Evolutionary conservation across 371 early-diverging fungal species (phyloP).

Genomic region (Phascolomyces articulosus): DNA sequence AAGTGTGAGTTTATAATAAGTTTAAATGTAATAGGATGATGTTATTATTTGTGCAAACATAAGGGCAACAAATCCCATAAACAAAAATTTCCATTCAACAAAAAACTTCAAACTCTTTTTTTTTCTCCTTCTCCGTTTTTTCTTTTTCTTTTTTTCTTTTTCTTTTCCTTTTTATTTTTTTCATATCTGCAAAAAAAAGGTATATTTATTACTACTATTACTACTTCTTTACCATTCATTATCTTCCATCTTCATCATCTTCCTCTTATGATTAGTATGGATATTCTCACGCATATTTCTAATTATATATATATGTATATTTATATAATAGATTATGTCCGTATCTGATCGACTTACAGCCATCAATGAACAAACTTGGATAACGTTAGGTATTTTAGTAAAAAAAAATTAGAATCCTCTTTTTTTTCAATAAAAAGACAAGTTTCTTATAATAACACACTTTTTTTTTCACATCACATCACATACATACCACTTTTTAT

Average conservation of each 20-base stretch:
- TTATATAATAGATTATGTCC: neutral
- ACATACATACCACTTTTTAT: too few relatives aligned
- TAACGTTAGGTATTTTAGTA: conserved; percentile 64
- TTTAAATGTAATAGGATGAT: conserved; percentile 2
- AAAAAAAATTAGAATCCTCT: too few relatives aligned
- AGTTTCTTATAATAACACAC: too few relatives aligned
- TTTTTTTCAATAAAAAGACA: too few relatives aligned
- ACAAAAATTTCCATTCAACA: neutral
- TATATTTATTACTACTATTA: too few relatives aligned
- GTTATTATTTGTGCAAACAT: neutral
- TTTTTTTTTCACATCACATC: too few relatives aligned
- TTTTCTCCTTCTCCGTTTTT: conserved; percentile 9
- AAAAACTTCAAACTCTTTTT: neutral
- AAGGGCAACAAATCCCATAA: neutral
- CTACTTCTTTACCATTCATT: too few relatives aligned
- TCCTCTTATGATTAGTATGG: too few relatives aligned
- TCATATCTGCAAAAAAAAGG: neutral
- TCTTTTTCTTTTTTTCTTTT: neutral
- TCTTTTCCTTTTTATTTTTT: neutral
- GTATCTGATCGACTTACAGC: neutral
- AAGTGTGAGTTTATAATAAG: neutral
- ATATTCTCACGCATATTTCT: too few relatives aligned
- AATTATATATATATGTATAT: too few relatives aligned
- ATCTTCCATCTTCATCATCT: too few relatives aligned
- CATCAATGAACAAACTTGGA: conserved; percentile 78